phyloP scores from a whole-genome alignment of 1,284 basidiomycete species.

The Malassezia psittaci region DNA sequence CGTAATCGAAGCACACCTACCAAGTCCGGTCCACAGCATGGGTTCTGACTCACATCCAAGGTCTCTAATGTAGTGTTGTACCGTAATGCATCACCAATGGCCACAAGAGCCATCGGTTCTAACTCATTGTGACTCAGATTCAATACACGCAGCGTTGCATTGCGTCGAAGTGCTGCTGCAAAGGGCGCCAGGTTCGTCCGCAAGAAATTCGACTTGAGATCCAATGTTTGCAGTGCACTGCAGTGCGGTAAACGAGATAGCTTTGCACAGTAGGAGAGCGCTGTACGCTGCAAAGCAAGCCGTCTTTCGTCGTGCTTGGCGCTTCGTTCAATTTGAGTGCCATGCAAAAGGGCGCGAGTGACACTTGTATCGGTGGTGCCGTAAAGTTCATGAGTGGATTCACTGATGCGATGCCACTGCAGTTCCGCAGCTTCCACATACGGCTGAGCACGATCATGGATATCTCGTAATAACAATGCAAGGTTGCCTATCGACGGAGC shows the following conservation, averaged over 20 bases:
- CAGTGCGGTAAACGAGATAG: constrained; percentile 64
- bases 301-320: constrained; percentile 21
- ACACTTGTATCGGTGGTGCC: neutral
- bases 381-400: constrained; percentile 3
- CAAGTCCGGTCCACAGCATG: constrained; percentile 73
- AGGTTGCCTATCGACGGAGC: constrained; percentile 23
- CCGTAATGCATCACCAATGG: constrained; percentile 83
- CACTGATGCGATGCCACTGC: neutral
- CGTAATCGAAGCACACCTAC: constrained; percentile 63
- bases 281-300: neutral
- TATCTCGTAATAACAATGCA: constrained; percentile 33
- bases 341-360: constrained; percentile 12
- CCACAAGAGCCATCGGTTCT: constrained; percentile 67
- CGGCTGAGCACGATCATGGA: constrained; percentile 17
- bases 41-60: constrained; percentile 82
- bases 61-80: constrained; percentile 90
- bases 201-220: constrained; percentile 83
- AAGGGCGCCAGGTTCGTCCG: constrained; percentile 72
- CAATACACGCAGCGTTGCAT: constrained; percentile 83
- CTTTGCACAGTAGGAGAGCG: constrained; percentile 3
- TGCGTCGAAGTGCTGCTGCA: constrained; percentile 87
- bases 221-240: constrained; percentile 74
- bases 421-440: constrained; percentile 2
- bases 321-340: constrained; percentile 25
- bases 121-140: constrained; percentile 90